phyloP scores from a whole-genome alignment of 129 eudicot species.

The Flaveria trinervia region DNA sequence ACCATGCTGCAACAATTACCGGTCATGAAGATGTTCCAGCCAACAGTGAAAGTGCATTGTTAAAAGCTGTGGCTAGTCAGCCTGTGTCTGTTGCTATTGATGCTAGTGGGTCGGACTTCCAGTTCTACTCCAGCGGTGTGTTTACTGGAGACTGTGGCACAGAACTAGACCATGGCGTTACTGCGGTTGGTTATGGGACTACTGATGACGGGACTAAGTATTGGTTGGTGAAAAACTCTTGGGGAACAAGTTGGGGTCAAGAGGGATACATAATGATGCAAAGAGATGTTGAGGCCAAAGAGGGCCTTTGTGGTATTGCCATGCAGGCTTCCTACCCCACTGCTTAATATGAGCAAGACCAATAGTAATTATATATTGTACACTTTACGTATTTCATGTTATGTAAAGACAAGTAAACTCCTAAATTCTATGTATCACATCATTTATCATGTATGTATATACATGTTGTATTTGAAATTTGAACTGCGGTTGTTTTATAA shows the following conservation, averaged over 20 bases:
- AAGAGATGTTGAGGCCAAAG: constrained; percentile 35
- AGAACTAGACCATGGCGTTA: constrained; percentile 36
- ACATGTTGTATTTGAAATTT: too few species aligned
- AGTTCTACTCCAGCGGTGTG: constrained; percentile 35
- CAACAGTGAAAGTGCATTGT: constrained; percentile 35
- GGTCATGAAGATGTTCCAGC: constrained; percentile 40
- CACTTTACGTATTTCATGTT: not conserved
- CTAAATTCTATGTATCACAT: too few species aligned
- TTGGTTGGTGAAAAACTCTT: constrained; percentile 36
- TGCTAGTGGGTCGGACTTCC: constrained; percentile 41
- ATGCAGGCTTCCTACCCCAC: constrained; percentile 45
- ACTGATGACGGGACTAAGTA: constrained; percentile 33
- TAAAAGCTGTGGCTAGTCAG: constrained; percentile 38
- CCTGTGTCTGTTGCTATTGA: constrained; percentile 42
- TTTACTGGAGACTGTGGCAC: constrained; percentile 39
- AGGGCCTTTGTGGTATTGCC: constrained; percentile 51
- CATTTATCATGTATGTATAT: too few species aligned
- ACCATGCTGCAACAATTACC: constrained; percentile 30
- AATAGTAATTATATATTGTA: not conserved
- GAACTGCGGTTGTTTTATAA: too few species aligned
- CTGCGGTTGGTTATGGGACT: constrained; percentile 35
- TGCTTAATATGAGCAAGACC: not conserved
- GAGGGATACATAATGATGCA: constrained; percentile 47
- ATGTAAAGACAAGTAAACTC: not conserved
- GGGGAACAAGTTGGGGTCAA: constrained; percentile 50